Base-by-base conservation (phyloP, 257 asterid genomes). In the Eucommia ulmoides region DNA sequence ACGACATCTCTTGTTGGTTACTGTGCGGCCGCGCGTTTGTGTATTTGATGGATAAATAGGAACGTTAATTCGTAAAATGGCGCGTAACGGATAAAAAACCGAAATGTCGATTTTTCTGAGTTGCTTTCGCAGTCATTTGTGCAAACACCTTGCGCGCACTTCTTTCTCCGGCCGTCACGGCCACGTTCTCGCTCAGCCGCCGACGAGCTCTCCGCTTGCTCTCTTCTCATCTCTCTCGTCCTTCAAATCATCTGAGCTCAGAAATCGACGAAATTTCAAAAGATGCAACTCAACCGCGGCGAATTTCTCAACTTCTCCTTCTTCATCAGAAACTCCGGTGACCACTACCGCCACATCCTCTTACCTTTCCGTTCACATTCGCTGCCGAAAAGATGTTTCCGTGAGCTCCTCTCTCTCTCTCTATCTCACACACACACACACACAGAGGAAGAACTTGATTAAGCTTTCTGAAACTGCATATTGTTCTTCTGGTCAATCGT, bases 361-460 rank as follows among this genome's bases (percentile, higher is more conserved):
- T 38, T 85, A 85, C 63, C 93, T 89, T 52, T 78, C 91, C 18
- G 94, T 79, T 41, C 80, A 74, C 49, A 79, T 89, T 66, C 68
- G 51, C 73, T 89, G 96, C 77, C 80, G 67, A 0, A 66, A 51
- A 50, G 57, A 70, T 53, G 73, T 64, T 3, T 66, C 82, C 19
- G 98, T 89, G 72, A 71, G 79, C 17, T 33, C 50, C 22, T 24
- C 54, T 35, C 46, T 14, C 12, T 29, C 7, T 29, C 10, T 6
- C 7, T 8, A 29, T 6, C 7, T 0, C 0, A 1, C 10, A 1
- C 0, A 29, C 7, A 29, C 7, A 29, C 7, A 29, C 0, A 14
- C 10, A 6, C 0, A 29, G 12, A 29, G 12, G 50, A 44, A 33
- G 22, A 45, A 19, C 15, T 47, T 3, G 23, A 19, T 15, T 9